Conservation (phyloP, 257 asterid genomes). For the Ophiorrhiza pumila region DNA sequence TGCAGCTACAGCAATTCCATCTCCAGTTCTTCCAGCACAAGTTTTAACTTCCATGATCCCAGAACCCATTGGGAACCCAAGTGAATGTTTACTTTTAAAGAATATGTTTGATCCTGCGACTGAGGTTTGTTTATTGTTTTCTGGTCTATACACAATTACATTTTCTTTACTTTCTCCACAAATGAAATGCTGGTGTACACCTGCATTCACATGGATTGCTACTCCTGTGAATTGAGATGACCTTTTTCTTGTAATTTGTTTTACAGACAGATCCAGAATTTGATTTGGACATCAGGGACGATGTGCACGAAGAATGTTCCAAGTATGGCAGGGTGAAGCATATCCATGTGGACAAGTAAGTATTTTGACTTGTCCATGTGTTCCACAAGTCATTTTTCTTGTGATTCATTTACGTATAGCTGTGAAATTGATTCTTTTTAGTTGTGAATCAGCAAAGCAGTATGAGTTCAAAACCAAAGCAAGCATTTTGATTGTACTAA, state of each 20-base stretch:
- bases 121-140: conserved; percentile 54
- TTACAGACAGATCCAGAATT: conserved; percentile 86
- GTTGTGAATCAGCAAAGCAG: background rate
- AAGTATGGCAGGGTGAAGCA: conserved; percentile 89
- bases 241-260: background rate
- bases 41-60: conserved; percentile 51
- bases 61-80: conserved; percentile 92
- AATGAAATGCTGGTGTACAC: background rate
- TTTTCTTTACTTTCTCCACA: no score
- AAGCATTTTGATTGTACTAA: background rate
- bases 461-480: background rate
- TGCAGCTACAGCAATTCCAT: conserved; percentile 47
- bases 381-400: background rate
- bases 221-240: background rate
- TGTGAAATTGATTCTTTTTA: background rate
- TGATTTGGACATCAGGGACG: conserved; percentile 89
- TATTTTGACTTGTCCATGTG: background rate
- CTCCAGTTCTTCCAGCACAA: conserved; percentile 53
- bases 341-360: conserved; percentile 89
- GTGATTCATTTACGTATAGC: background rate
- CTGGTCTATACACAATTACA: background rate
- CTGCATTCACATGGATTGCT: background rate
- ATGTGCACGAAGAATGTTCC: conserved; percentile 89
- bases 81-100: conserved; percentile 90
- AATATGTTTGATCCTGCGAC: conserved; percentile 94